phyloP scores from a whole-genome alignment of 225 moss, liverwort and hornwort genomes.

The Thuidium tamariscinum region DNA sequence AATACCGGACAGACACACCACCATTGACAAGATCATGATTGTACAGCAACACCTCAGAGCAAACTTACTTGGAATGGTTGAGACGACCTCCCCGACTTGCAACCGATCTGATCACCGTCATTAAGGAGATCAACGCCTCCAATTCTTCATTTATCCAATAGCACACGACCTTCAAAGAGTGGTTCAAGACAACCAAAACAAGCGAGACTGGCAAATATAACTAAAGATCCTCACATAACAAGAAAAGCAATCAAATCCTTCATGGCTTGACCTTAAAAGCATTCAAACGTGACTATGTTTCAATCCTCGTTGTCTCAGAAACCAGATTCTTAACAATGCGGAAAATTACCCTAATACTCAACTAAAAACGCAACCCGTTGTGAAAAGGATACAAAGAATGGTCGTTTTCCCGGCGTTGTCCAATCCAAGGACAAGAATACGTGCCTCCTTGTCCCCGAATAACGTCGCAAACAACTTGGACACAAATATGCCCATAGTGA shows the following conservation, averaged over 20 bases:
- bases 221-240: background rate
- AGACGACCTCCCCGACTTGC: constrained; percentile 80
- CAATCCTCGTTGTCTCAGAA: background rate
- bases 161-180: background rate
- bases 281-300: background rate
- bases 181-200: background rate
- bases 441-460: constrained; percentile 88
- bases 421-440: constrained; percentile 81
- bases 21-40: background rate
- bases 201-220: background rate
- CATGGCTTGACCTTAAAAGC: background rate
- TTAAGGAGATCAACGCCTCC: constrained; percentile 14
- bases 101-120: constrained; percentile 44
- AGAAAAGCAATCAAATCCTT: background rate
- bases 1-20: background rate
- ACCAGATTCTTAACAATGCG: background rate
- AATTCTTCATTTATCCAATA: background rate
- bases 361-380: background rate
- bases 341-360: constrained; percentile 5
- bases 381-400: constrained; percentile 80
- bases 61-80: constrained; percentile 53
- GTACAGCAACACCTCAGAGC: background rate
- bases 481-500: constrained; percentile 76
- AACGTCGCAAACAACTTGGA: constrained; percentile 61
- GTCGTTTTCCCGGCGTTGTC: constrained; percentile 96